Conservation (phyloP, 495 filamentous ascomycete species). For the Eremomyces bilateralis region DNA sequence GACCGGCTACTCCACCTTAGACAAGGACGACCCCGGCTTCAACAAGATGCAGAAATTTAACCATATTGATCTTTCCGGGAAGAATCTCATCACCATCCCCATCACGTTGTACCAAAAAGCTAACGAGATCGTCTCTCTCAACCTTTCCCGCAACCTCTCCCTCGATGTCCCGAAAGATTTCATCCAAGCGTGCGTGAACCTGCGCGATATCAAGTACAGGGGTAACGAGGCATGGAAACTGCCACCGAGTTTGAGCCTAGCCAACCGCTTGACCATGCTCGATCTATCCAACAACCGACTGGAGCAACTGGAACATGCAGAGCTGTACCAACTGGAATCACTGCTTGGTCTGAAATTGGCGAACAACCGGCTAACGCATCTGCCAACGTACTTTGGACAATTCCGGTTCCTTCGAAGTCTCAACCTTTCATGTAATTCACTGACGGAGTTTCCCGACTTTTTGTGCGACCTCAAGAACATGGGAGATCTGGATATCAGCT, state of each 20-base stretch:
- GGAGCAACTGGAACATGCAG: conserved; percentile 65
- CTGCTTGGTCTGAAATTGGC: conserved; percentile 78
- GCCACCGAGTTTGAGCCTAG: conserved; percentile 67
- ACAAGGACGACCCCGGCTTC: conserved; percentile 62
- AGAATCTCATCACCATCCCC: conserved; percentile 84
- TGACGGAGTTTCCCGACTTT: conserved; percentile 65
- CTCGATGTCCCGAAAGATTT: conserved; percentile 92
- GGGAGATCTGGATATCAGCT: conserved; percentile 89
- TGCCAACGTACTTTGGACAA: conserved; percentile 61
- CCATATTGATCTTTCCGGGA: conserved; percentile 79
- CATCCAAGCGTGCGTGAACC: conserved; percentile 72
- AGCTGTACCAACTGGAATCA: conserved; percentile 45
- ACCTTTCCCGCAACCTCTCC: conserved; percentile 76
- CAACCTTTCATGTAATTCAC: conserved; percentile 79
- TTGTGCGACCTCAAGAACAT: conserved; percentile 62
- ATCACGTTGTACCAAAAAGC: conserved; percentile 83
- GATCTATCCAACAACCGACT: conserved; percentile 90
- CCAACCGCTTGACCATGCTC: conserved; percentile 61
- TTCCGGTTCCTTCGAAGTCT: conserved; percentile 60
- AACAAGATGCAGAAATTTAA: conserved; percentile 68
- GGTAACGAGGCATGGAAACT: conserved; percentile 76
- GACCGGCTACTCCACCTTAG: conserved; percentile 52
- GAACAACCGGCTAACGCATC: conserved; percentile 61
- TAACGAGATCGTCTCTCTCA: conserved; percentile 80
- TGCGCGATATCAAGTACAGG: conserved; percentile 86